phyloP scores from a whole-genome alignment of 345 rosid species.

The Populus pruinosa region DNA sequence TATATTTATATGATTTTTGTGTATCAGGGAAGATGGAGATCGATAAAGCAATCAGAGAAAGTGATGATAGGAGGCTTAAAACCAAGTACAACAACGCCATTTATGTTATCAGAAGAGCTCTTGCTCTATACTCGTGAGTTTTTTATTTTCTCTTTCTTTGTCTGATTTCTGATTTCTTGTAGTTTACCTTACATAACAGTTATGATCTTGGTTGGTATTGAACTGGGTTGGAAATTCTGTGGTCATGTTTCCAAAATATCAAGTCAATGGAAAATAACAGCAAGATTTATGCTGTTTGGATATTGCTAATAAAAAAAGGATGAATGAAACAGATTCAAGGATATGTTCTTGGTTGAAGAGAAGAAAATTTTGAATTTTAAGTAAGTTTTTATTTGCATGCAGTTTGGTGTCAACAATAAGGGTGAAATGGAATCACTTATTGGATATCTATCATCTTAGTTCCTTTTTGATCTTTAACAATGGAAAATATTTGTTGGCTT shows the following conservation, averaged over 20 bases:
- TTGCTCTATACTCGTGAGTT: slow-evolving; percentile 86
- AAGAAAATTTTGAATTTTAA: background rate
- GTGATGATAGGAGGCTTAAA: slow-evolving; percentile 86
- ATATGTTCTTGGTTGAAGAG: background rate
- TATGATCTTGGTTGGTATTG: background rate
- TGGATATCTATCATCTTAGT: background rate
- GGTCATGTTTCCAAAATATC: background rate
- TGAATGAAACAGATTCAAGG: background rate
- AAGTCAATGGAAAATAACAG: too few species aligned
- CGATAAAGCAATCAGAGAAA: slow-evolving; percentile 71
- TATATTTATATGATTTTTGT: slow-evolving; percentile 4
- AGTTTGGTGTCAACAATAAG: background rate
- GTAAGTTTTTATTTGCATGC: background rate
- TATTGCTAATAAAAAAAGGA: background rate
- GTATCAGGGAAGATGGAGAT: slow-evolving; percentile 69
- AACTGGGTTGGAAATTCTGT: slow-evolving; percentile 5
- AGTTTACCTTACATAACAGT: background rate
- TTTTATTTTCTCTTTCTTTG: slow-evolving; percentile 6
- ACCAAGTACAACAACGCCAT: slow-evolving; percentile 90
- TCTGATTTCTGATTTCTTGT: slow-evolving; percentile 1
- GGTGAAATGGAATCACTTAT: background rate
- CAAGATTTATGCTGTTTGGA: too few species aligned
- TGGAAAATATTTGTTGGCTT: background rate
- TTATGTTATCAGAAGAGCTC: slow-evolving; percentile 77
- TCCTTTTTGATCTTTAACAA: background rate